Conservation (phyloP, 2,329 filamentous ascomycete genomes). For the Zymoseptoria crescenta region DNA sequence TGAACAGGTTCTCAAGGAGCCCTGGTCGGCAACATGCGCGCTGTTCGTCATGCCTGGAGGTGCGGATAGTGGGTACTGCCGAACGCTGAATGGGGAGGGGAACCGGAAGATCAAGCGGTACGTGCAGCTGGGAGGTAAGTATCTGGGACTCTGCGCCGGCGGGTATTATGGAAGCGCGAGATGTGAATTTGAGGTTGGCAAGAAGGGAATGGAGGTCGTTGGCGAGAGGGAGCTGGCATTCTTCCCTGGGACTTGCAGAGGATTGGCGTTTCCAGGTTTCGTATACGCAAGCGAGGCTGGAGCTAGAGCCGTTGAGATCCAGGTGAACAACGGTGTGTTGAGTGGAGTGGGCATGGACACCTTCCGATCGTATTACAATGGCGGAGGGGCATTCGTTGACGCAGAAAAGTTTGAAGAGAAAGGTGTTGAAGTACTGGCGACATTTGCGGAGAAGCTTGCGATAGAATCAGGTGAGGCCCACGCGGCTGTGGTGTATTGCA, state of each 20-base stretch:
- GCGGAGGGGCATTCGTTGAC: constrained; percentile 87
- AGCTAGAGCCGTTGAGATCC: constrained; percentile 62
- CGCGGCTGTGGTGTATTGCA: constrained; percentile 77
- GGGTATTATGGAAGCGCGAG: constrained; percentile 77
- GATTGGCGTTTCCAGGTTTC: constrained; percentile 82
- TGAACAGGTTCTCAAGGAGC: constrained; percentile 75
- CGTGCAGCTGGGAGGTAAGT: constrained; percentile 75
- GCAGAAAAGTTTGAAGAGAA: constrained; percentile 52
- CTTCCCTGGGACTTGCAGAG: constrained; percentile 78
- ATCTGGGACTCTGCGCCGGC: constrained; percentile 87
- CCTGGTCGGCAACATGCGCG: constrained; percentile 80
- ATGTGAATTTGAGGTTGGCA: constrained; percentile 89
- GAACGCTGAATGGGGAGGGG: constrained; percentile 75
- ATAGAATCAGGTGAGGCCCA: constrained; percentile 66
- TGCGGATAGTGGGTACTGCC: constrained; percentile 87
- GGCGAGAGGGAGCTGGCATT: constrained; percentile 80
- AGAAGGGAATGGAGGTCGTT: constrained; percentile 72
- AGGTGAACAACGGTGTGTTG: constrained; percentile 55
- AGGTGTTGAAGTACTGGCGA: constrained; percentile 74
- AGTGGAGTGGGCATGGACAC: constrained; percentile 44
- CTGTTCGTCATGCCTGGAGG: constrained; percentile 88
- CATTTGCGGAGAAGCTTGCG: constrained; percentile 64
- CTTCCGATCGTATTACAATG: constrained; percentile 83
- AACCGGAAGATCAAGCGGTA: constrained; percentile 79
- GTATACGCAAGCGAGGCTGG: constrained; percentile 83